A percentile compares a stretch with the other conserved stretches of the same genome.
Evolutionary conservation across 257 asterid species (phyloP).

Genomic region (Scutellaria barbata): DNA sequence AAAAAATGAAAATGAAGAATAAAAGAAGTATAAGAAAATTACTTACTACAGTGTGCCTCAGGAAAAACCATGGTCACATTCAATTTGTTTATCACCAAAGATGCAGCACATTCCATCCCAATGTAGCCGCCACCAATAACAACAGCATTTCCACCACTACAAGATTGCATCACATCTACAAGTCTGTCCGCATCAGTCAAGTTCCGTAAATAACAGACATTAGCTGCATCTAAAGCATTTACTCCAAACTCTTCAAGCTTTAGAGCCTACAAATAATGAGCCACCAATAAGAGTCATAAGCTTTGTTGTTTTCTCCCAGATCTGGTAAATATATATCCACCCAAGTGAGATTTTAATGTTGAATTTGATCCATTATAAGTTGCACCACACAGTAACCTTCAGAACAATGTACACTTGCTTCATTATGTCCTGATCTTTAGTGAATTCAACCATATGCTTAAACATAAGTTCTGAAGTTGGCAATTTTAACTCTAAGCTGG

Average conservation of each 20-base stretch:
- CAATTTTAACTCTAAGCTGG: conserved; percentile 12
- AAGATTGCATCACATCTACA: conserved; percentile 64
- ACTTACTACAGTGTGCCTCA: conserved; percentile 85
- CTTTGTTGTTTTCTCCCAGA: neutral
- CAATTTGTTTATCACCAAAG: conserved; percentile 77
- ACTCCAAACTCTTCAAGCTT: conserved; percentile 96
- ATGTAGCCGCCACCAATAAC: conserved; percentile 93
- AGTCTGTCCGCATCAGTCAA: conserved; percentile 84
- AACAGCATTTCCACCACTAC: conserved; percentile 75
- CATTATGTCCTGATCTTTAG: conserved; percentile 11
- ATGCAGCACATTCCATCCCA: conserved; percentile 95
- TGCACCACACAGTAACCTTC: neutral
- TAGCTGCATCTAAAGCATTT: conserved; percentile 70
- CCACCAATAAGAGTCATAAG: conserved; percentile 36
- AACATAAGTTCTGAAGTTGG: conserved; percentile 4
- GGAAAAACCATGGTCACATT: conserved; percentile 91
- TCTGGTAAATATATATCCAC: neutral
- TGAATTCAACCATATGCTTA: conserved; percentile 10
- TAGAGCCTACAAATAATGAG: conserved; percentile 61
- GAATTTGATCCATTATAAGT: conserved; percentile 12
- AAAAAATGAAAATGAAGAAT: conserved; percentile 9
- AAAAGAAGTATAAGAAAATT: conserved; percentile 5
- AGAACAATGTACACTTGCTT: neutral
- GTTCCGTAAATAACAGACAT: conserved; percentile 78
- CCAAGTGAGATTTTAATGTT: neutral